Evolutionary conservation across 2,329 filamentous ascomycete genomes (phyloP).

Genomic region (Fusarium sp.): DNA sequence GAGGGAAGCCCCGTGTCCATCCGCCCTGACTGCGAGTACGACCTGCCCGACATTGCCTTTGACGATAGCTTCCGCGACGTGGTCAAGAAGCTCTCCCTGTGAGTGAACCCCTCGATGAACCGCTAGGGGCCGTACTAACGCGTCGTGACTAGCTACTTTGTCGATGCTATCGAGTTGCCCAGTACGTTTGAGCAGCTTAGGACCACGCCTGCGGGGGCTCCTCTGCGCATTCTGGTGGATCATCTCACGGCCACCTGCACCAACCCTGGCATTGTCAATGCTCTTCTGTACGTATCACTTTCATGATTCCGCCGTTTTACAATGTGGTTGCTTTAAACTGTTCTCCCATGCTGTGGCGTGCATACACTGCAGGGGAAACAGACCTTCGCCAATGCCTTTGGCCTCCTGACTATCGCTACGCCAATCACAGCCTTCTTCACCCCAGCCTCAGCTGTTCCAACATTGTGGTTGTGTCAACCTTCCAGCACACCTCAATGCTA

Average conservation of each 20-base stretch:
- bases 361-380: conserved; percentile 10
- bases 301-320: neutral
- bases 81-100: conserved; percentile 75
- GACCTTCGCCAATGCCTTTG: neutral
- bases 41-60: conserved; percentile 67
- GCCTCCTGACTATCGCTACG: neutral
- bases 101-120: conserved; percentile 35
- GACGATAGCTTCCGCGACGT: conserved; percentile 72
- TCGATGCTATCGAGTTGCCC: conserved; percentile 71
- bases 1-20: conserved; percentile 52
- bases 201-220: conserved; percentile 72
- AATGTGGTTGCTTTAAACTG: neutral
- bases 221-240: conserved; percentile 68
- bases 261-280: conserved; percentile 78
- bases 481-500: neutral
- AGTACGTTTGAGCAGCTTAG: conserved; percentile 80
- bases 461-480: conserved; percentile 12
- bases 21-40: conserved; percentile 49
- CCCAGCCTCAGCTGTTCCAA: conserved; percentile 9
- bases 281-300: conserved; percentile 70
- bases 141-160: conserved; percentile 66
- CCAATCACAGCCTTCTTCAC: conserved; percentile 18
- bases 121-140: neutral
- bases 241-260: conserved; percentile 72
- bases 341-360: conserved; percentile 14